These are phyloP conservation scores for Pythium dissimile DNA, from an alignment of 352 stramenopile genomes.

Conservation along the genomic window DNA sequence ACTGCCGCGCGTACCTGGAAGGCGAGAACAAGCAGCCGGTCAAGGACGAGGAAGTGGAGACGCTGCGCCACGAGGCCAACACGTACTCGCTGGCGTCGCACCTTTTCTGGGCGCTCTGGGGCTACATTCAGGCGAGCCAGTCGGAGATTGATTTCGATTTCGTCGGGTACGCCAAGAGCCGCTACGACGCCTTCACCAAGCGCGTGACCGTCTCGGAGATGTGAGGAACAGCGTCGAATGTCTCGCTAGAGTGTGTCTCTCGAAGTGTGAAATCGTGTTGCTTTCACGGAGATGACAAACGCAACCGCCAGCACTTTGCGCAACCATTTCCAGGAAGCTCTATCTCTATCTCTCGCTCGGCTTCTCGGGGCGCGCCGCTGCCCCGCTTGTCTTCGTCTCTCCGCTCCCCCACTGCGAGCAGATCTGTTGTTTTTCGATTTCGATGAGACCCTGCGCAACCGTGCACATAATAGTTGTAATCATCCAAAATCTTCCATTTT, in stretches of 20 bases:
- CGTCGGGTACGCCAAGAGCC: slow-evolving; percentile 74
- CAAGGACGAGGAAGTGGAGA: slow-evolving; percentile 55
- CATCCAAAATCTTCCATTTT: no score
- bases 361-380: neutral
- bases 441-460: neutral
- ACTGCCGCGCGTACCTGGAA: slow-evolving; percentile 66
- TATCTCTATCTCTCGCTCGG: neutral
- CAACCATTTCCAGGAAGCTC: no score
- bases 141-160: slow-evolving; percentile 94
- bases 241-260: neutral
- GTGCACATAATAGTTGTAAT: no score
- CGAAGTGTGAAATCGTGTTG: neutral
- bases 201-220: slow-evolving; percentile 43
- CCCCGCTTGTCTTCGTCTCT: slow-evolving; percentile 4
- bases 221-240: no score
- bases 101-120: slow-evolving; percentile 90
- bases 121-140: slow-evolving; percentile 86
- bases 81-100: slow-evolving; percentile 84
- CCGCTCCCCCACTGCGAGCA: neutral
- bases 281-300: neutral
- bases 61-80: slow-evolving; percentile 67
- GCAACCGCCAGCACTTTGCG: neutral
- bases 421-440: neutral
- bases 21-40: slow-evolving; percentile 40
- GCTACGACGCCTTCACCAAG: slow-evolving; percentile 69